These are phyloP conservation scores for Dunaliella salina DNA, from an alignment of 163 green algal genomes.

Conservation along the genomic window DNA sequence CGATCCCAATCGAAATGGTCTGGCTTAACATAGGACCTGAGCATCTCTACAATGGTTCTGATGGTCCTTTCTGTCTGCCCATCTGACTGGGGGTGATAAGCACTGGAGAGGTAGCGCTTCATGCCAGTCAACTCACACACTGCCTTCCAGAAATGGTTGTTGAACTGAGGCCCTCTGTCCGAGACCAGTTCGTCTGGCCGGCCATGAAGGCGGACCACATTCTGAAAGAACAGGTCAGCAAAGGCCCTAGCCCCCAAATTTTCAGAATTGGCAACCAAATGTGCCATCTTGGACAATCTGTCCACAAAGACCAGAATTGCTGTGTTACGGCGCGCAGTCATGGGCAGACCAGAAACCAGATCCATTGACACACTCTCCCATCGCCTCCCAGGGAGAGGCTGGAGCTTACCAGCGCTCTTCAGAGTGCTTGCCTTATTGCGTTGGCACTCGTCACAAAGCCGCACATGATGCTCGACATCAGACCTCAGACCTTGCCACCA, in stretches of 20 bases:
- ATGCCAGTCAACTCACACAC: background rate
- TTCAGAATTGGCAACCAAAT: conserved; percentile 27
- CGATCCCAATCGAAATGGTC: background rate
- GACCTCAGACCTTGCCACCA: conserved; percentile 3
- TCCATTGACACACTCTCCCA: background rate
- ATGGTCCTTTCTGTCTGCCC: conserved; percentile 50
- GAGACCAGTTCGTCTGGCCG: conserved; percentile 36
- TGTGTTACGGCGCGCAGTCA: background rate
- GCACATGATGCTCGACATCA: conserved; percentile 28
- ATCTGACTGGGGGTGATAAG: conserved; percentile 34
- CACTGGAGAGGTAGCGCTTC: conserved; percentile 13
- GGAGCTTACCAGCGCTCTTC: conserved; percentile 23
- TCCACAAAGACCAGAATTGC: conserved; percentile 25
- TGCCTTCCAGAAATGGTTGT: conserved; percentile 31
- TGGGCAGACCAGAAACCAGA: conserved; percentile 18
- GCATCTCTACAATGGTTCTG: background rate
- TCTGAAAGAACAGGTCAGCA: conserved; percentile 4
- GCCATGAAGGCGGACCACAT: conserved; percentile 20
- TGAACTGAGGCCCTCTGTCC: conserved; percentile 39
- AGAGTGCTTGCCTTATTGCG: conserved; percentile 31
- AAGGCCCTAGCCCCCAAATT: background rate
- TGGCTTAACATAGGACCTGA: background rate
- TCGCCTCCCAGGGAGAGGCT: conserved; percentile 19
- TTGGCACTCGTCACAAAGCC: conserved; percentile 38
- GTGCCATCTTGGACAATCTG: conserved; percentile 48